Evolutionary conservation across 2,329 filamentous ascomycete genomes (phyloP).

Genomic region (Aspergillus japonicus): DNA sequence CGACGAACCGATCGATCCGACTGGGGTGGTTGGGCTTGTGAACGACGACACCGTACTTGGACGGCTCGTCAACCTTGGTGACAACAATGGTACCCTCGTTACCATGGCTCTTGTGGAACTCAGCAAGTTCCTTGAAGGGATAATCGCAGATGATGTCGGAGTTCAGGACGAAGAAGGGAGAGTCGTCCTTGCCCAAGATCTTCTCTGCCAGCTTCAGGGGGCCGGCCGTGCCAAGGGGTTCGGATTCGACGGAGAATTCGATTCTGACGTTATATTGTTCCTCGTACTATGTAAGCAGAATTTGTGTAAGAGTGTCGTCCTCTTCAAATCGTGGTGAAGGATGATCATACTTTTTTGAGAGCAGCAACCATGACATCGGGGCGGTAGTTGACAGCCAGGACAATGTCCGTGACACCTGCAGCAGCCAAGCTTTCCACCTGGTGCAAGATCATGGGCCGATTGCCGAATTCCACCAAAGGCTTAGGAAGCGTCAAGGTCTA

Average conservation of each 20-base stretch:
- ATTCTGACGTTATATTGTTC: slow-evolving; percentile 90
- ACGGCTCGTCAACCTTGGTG: slow-evolving; percentile 98
- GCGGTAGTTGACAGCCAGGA: slow-evolving; percentile 97
- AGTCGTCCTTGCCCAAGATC: slow-evolving; percentile 88
- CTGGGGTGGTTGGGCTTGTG: slow-evolving; percentile 91
- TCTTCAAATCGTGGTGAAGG: background rate
- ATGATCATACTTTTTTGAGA: slow-evolving; percentile 71
- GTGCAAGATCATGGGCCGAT: slow-evolving; percentile 99
- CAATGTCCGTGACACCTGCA: slow-evolving; percentile 94
- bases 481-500: slow-evolving; percentile 96
- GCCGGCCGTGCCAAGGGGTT: slow-evolving; percentile 91
- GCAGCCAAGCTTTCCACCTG: slow-evolving; percentile 93
- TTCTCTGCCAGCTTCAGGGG: slow-evolving; percentile 93
- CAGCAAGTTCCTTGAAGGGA: slow-evolving; percentile 83
- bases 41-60: slow-evolving; percentile 97
- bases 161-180: slow-evolving; percentile 97
- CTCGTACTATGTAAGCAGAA: slow-evolving; percentile 64
- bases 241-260: slow-evolving; percentile 93
- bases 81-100: slow-evolving; percentile 97
- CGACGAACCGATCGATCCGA: slow-evolving; percentile 96
- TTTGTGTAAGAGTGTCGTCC: slow-evolving; percentile 4
- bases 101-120: slow-evolving; percentile 90
- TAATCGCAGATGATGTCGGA: slow-evolving; percentile 98
- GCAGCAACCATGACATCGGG: slow-evolving; percentile 97
- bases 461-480: slow-evolving; percentile 95